Conservation (phyloP, 495 filamentous ascomycete species). For the Penicillium robsamsonii region DNA sequence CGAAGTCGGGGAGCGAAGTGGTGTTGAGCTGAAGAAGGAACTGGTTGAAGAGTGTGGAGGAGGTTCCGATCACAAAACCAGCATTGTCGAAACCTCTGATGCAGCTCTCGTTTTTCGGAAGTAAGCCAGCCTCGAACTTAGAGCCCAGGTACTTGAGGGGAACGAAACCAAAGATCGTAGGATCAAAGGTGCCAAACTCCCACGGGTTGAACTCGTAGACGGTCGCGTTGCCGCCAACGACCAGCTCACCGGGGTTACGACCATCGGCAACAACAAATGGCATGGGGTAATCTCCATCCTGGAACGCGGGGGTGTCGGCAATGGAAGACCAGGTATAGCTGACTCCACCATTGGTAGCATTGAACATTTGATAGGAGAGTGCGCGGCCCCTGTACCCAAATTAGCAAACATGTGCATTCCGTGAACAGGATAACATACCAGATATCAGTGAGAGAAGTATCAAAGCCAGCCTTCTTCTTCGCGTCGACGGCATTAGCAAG, state of each 20-base stretch:
- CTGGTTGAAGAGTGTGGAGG: slow-evolving; percentile 85
- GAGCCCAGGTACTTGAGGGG: slow-evolving; percentile 76
- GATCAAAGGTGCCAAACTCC: slow-evolving; percentile 84
- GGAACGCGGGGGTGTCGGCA: slow-evolving; percentile 63
- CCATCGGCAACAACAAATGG: slow-evolving; percentile 79
- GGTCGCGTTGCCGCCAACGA: slow-evolving; percentile 74
- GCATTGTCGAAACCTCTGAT: slow-evolving; percentile 80
- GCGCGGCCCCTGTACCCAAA: slow-evolving; percentile 53
- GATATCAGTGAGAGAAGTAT: slow-evolving; percentile 80
- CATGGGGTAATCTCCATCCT: slow-evolving; percentile 70
- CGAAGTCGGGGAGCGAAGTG: slow-evolving; percentile 52
- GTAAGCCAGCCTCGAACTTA: slow-evolving; percentile 65
- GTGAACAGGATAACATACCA: slow-evolving; percentile 49
- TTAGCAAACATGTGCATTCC: slow-evolving; percentile 21
- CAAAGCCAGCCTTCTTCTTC: slow-evolving; percentile 71
- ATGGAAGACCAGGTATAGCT: slow-evolving; percentile 88
- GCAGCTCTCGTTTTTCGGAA: slow-evolving; percentile 61
- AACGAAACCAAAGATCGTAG: slow-evolving; percentile 74
- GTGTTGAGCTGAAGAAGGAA: slow-evolving; percentile 60
- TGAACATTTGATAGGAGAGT: slow-evolving; percentile 80
- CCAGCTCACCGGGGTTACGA: slow-evolving; percentile 60
- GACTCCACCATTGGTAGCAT: slow-evolving; percentile 72
- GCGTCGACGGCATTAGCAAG: slow-evolving; percentile 58
- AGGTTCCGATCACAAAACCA: slow-evolving; percentile 87
- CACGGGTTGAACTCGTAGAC: slow-evolving; percentile 85